Percentiles rank a stretch among this genome's conserved stretches.
Evolutionary conservation across 495 filamentous ascomycete genomes (phyloP).

Genomic region (Bacidia rubella): DNA sequence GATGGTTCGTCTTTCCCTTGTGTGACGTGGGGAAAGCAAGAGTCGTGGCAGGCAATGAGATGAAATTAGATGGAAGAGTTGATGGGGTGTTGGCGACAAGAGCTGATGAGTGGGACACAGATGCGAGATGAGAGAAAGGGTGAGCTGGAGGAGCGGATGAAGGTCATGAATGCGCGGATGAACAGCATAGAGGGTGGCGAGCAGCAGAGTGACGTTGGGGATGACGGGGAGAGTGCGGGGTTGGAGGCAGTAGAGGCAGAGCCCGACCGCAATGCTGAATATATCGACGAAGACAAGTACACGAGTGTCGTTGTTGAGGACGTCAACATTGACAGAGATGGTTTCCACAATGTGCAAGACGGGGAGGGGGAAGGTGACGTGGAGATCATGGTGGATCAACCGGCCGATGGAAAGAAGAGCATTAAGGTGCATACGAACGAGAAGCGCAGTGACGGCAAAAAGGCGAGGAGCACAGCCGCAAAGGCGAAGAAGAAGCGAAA

Average conservation of each 20-base stretch:
- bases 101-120: constrained; percentile 42
- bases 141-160: constrained; percentile 66
- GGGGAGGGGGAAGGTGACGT: constrained; percentile 36
- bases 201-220: constrained; percentile 35
- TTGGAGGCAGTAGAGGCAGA: constrained; percentile 35
- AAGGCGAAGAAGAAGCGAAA: constrained; percentile 68
- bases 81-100: no score
- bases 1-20: constrained; percentile 58
- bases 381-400: no score
- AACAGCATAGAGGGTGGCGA: constrained; percentile 14
- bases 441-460: constrained; percentile 13
- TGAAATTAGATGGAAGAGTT: not conserved
- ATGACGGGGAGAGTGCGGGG: constrained; percentile 21
- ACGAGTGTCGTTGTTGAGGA: constrained; percentile 88
- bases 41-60: not conserved
- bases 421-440: not conserved
- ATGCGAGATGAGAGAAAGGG: constrained; percentile 64
- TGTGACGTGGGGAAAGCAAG: not conserved
- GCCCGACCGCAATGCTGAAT: constrained; percentile 78
- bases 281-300: constrained; percentile 89
- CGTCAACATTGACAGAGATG: constrained; percentile 67
- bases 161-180: constrained; percentile 52
- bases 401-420: constrained; percentile 23
- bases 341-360: constrained; percentile 40
- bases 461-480: constrained; percentile 22